Evolutionary conservation across 108 stramenopile genomes (phyloP), one percentile per base, ranked within the genome.

Genomic region (Cyclotella choctawhatcheeana): DNA sequence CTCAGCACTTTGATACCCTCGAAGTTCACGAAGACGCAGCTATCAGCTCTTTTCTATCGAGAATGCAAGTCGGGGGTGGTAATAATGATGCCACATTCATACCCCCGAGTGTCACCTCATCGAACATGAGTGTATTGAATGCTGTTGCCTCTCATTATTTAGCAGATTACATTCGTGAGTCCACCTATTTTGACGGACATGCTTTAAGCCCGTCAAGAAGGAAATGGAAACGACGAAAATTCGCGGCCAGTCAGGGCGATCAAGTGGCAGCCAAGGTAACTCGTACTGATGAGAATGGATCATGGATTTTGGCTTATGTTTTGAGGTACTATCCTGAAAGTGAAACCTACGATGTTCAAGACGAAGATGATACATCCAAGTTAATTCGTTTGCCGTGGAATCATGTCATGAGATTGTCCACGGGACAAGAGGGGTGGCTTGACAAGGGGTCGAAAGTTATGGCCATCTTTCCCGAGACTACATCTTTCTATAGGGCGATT

Each of bases 401-500:
- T 65, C 92, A 95, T 77, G 95, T 97, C 53, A 96, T 96, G 93
- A 82, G 97, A 21, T 69, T 97, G 44, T 73, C 76, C 22, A 92
- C 80, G 2, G 96, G 94, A 14, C 82, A 84, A 12, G 96, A 97
- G 74, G 89, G 89, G 0, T 89, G 90, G 61, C 93, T 95, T 71
- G 74, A 82, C 5, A 97, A 95, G 78, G 91, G 93, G 5, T 89
- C 90, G 6, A 79, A 84, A 40, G 95, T 96, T 62, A 95, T 98
- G 93, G 98, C 98, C n/a, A 98, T 99, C 53, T 99, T 99, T 76
- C 98, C 98, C 1, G 97, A 98, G 82, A 99, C 97, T 1, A 98
- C 97, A 16, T 87, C 85, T 16, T 99, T 99, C 67, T 99, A 99
- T 79, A 83, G 93, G 34, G 93, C 97, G 48, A 88, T 89, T 25